Evolutionary conservation across 352 stramenopile genomes (phyloP), one percentile per base, ranked within the genome.

Genomic region (Phytophthora cryptogea): DNA sequence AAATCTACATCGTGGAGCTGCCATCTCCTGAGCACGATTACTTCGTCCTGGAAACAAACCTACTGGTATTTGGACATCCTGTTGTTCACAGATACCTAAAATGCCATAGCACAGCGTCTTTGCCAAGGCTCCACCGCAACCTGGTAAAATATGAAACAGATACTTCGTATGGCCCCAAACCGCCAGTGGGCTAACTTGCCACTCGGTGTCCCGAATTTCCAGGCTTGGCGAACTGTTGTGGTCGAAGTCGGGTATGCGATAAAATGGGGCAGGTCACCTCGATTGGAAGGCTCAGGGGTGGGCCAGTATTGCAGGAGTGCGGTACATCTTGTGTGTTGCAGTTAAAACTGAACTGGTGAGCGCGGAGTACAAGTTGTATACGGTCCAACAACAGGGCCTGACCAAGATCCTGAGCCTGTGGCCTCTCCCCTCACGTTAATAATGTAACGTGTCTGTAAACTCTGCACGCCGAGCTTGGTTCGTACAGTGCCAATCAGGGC

Each of bases 1-100:
- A 3, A 3, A 41, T 55, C 32, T 37, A 28, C 35, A 45, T 45
- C 26, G 48, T 45, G 33, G 33, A 55, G 23, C 27, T 35, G 10
- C 28, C 44, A 28, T 28, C 20, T 32, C 9, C 23, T 0, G 42
- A 49, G 42, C 33, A 40, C 4, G 20, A 23, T 23, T 23, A 23
- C 20, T 23, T 23, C 20, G 20, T 2, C 20, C 1, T 23, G 20
- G 20, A 23, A 23, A 23, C 20, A 23, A 23, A 23, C 20, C 20
- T 23, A 23, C 2, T 23, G 20, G 20, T 23, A 3, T 23, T 23
- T 23, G 20, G 20, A 23, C 23, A 23, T 1, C 26, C 23, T 16
- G 42, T 2, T 13, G 8, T 36, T 28, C 9, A 36, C 10, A 33
- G 8, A 4, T 36, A 36, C 14, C 8, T 49, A 11, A 7, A 8